phyloP scores from a whole-genome alignment of 2,329 filamentous ascomycete genomes.

The Teratosphaeria gauchensis region DNA sequence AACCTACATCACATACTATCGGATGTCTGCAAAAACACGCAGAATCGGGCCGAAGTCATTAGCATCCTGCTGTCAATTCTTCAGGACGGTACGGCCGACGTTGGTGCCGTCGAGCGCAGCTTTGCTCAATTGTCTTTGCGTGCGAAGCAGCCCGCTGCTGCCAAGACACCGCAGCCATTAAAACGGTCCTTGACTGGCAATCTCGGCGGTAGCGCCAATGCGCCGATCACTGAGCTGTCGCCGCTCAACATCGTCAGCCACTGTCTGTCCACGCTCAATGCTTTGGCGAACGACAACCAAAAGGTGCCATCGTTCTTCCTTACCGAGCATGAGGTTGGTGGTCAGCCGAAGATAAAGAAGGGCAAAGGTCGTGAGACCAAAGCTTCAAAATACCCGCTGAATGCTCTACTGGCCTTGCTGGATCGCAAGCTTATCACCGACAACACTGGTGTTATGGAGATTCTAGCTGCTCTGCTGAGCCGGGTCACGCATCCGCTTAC shows the following conservation, averaged over 20 bases:
- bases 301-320: constrained; percentile 88
- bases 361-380: constrained; percentile 80
- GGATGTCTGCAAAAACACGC: constrained; percentile 91
- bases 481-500: constrained; percentile 81
- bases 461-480: constrained; percentile 76
- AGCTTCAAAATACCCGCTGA: constrained; percentile 80
- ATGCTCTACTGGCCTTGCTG: constrained; percentile 75
- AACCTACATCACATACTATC: constrained; percentile 80
- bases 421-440: constrained; percentile 95
- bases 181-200: constrained; percentile 65
- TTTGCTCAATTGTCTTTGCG: constrained; percentile 87
- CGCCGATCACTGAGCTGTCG: constrained; percentile 67
- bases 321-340: constrained; percentile 85
- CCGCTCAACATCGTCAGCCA: constrained; percentile 94
- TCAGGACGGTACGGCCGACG: constrained; percentile 88
- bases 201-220: constrained; percentile 19
- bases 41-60: constrained; percentile 88
- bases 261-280: constrained; percentile 75
- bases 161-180: constrained; percentile 71
- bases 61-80: constrained; percentile 86
- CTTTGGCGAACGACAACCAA: constrained; percentile 72
- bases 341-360: constrained; percentile 53
- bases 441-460: constrained; percentile 93
- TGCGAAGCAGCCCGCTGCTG: constrained; percentile 57
- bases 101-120: constrained; percentile 87